These are phyloP conservation scores for Ulota crispa DNA, from an alignment of 225 moss, liverwort and hornwort genomes.

Conservation along the genomic window DNA sequence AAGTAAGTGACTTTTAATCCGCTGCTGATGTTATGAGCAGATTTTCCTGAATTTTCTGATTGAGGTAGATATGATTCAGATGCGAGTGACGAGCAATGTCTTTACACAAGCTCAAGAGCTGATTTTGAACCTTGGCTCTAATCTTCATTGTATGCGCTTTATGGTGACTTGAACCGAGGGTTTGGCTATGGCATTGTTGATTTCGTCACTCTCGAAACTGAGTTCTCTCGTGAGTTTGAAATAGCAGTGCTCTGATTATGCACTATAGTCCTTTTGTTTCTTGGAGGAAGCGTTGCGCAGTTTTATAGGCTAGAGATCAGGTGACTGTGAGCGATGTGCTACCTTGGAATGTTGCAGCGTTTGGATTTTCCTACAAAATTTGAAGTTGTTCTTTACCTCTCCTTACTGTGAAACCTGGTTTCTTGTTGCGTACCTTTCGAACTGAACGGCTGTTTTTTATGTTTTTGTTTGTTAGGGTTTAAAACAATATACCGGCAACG, in stretches of 20 bases:
- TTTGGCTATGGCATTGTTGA: background rate
- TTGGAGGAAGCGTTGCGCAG: background rate
- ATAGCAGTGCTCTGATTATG: background rate
- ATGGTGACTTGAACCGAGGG: background rate
- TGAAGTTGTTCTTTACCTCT: background rate
- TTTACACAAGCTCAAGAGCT: background rate
- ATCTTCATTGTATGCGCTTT: background rate
- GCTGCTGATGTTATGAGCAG: background rate
- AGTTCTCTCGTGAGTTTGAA: background rate
- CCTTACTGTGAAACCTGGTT: background rate
- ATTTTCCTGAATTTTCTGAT: background rate
- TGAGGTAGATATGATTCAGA: background rate
- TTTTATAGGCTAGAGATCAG: background rate
- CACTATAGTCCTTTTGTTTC: accelerated
- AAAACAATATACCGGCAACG: background rate
- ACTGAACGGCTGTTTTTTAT: background rate
- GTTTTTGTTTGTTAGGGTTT: conserved; percentile 4
- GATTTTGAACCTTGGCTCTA: background rate
- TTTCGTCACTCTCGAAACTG: background rate
- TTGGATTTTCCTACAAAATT: background rate
- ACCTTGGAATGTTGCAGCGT: background rate
- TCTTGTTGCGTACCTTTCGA: background rate
- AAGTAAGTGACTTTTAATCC: background rate
- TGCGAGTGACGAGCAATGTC: background rate
- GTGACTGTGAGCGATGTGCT: background rate